A percentile compares a stretch with the other conserved stretches of the same genome.
phyloP scores from a whole-genome alignment of 805 yeast species.

The Candida maesae region DNA sequence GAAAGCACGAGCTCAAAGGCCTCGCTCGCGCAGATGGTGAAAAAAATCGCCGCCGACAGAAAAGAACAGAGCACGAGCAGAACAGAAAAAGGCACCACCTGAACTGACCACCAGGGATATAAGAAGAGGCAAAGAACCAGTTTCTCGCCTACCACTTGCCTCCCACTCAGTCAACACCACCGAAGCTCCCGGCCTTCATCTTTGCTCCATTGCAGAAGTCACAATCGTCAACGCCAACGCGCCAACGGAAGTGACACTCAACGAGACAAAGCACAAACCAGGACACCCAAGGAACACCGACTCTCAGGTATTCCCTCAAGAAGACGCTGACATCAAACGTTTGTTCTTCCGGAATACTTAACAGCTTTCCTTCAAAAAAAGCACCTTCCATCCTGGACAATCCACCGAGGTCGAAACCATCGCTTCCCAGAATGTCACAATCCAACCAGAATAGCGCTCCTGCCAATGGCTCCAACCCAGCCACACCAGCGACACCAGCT shows the following conservation, averaged over 20 bases:
- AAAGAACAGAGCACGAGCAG: not conserved
- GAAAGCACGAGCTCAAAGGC: too few relatives aligned
- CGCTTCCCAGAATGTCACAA: too few relatives aligned
- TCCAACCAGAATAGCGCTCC: conserved; percentile 3
- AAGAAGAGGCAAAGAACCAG: not conserved
- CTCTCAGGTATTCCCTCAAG: too few relatives aligned
- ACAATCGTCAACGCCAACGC: not conserved
- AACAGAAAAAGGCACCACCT: not conserved
- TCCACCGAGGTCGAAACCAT: too few relatives aligned
- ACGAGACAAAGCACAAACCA: not conserved
- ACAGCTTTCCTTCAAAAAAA: too few relatives aligned
- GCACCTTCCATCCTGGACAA: too few relatives aligned
- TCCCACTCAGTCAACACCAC: not conserved
- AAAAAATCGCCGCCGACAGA: conserved; percentile 12
- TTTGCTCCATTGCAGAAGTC: not conserved
- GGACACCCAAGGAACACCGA: not conserved
- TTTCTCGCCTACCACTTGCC: not conserved
- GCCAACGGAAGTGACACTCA: not conserved
- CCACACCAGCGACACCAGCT: not conserved
- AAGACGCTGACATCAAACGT: too few relatives aligned
- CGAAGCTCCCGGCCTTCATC: not conserved
- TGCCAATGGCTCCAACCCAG: conserved; percentile 1
- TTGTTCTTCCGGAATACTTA: too few relatives aligned
- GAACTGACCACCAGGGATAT: conserved; percentile 1
- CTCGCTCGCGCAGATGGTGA: conserved; percentile 1